Conservation (phyloP, 2,329 filamentous ascomycete species). For the Nigrospora oryzae region DNA sequence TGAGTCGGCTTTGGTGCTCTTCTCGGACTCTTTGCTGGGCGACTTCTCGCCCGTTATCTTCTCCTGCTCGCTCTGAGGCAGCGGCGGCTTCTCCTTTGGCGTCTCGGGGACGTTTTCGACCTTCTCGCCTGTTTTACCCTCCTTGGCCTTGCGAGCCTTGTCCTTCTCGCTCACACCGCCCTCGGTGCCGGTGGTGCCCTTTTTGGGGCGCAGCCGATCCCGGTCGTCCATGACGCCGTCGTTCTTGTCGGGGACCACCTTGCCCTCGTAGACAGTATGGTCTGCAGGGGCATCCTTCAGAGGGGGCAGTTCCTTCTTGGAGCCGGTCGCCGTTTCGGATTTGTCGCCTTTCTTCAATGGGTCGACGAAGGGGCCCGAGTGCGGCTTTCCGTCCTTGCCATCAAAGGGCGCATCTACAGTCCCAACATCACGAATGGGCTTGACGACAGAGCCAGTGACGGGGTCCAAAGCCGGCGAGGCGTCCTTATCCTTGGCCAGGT, state of each 20-base stretch:
- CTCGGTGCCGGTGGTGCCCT: constrained; percentile 81
- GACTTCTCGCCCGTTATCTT: constrained; percentile 43
- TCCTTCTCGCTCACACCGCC: constrained; percentile 84
- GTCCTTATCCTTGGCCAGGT: constrained; percentile 7
- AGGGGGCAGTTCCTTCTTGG: constrained; percentile 29
- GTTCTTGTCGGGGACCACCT: constrained; percentile 53
- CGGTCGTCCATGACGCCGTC: constrained; percentile 94
- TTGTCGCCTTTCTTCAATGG: constrained; percentile 34
- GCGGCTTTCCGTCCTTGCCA: constrained; percentile 87
- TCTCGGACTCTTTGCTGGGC: constrained; percentile 26
- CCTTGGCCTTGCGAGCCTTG: constrained; percentile 63
- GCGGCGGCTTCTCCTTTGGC: constrained; percentile 76
- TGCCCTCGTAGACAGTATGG: constrained; percentile 46
- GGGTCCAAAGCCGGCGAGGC: constrained; percentile 13
- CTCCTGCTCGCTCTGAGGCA: constrained; percentile 74
- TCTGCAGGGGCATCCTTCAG: constrained; percentile 43
- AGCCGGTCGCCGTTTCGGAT: constrained; percentile 19
- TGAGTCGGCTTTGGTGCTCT: constrained; percentile 29
- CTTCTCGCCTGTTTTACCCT: constrained; percentile 57
- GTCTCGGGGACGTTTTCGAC: constrained; percentile 68
- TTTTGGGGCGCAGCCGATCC: constrained; percentile 63
- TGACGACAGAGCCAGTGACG: constrained; percentile 21
- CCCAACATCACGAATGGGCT: constrained; percentile 30
- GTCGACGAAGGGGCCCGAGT: constrained; percentile 73
- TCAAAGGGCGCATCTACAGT: constrained; percentile 82